Conservation (phyloP, 495 filamentous ascomycete genomes). For the Talaromyces borbonicus region DNA sequence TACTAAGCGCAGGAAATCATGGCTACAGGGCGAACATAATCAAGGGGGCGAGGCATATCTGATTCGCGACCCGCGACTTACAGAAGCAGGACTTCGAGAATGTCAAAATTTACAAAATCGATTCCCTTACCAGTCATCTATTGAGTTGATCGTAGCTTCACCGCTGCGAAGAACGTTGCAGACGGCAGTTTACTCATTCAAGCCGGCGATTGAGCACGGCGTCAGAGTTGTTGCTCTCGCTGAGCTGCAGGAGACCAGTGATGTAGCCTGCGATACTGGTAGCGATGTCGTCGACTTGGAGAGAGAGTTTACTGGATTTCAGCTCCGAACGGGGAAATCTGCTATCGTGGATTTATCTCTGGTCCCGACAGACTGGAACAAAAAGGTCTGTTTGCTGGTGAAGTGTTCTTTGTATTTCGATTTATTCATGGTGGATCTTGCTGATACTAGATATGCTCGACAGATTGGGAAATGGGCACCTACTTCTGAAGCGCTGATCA, state of each 20-base stretch:
- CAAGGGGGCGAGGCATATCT: slow-evolving; percentile 55
- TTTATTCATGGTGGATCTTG: not conserved
- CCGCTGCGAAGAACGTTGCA: slow-evolving; percentile 62
- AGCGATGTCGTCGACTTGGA: slow-evolving; percentile 30
- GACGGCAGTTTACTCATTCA: slow-evolving; percentile 55
- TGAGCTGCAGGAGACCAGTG: slow-evolving; percentile 59
- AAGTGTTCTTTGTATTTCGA: not conserved
- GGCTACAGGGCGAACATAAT: slow-evolving; percentile 70
- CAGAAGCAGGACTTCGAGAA: slow-evolving; percentile 64
- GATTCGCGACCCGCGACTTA: slow-evolving; percentile 70
- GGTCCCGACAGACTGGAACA: slow-evolving; percentile 48
- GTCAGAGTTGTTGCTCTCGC: slow-evolving; percentile 49
- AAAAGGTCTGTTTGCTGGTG: too few relatives aligned
- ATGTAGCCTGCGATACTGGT: slow-evolving; percentile 59
- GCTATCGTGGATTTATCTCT: slow-evolving; percentile 39
- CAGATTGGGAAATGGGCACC: slow-evolving; percentile 42
- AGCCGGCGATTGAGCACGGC: slow-evolving; percentile 22
- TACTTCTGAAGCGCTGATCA: slow-evolving; percentile 35
- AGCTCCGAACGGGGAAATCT: slow-evolving; percentile 29
- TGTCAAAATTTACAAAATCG: slow-evolving; percentile 48
- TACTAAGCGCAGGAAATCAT: too few relatives aligned
- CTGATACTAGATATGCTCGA: not conserved
- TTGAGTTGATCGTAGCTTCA: slow-evolving; percentile 58
- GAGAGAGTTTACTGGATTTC: slow-evolving; percentile 19
- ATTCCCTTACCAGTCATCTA: slow-evolving; percentile 52